Conservation (phyloP, 331 rosid genomes). For the Acacia concinna region DNA sequence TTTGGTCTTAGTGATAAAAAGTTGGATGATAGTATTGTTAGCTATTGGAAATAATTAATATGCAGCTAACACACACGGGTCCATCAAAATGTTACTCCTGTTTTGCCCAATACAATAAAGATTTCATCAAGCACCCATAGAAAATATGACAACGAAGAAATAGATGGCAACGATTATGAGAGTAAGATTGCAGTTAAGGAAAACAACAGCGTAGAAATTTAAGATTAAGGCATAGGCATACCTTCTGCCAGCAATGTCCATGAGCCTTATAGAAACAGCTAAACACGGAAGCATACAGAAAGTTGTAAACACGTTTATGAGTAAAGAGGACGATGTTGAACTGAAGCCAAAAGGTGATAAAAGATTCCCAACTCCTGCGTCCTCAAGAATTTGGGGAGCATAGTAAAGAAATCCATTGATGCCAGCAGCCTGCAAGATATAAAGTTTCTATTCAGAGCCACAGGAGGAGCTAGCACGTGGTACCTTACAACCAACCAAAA, state of each 20-base stretch:
- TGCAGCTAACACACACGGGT: not conserved
- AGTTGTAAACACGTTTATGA: conserved; percentile 51
- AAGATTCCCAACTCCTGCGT: conserved; percentile 55
- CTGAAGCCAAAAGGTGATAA: conserved; percentile 49
- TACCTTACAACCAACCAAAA: not conserved
- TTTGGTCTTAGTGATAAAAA: not conserved
- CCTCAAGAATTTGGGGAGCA: conserved; percentile 62
- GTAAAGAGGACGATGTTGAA: conserved; percentile 49
- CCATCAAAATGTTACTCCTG: not conserved
- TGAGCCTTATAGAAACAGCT: conserved; percentile 58
- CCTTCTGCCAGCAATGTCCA: conserved; percentile 80
- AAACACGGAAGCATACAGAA: conserved; percentile 75
- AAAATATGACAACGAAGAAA: conserved; percentile 8
- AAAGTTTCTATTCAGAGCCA: conserved; percentile 21
- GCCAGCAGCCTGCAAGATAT: conserved; percentile 55
- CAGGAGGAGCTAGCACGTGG: conserved; percentile 3
- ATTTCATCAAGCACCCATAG: conserved; percentile 9
- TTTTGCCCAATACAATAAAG: not conserved
- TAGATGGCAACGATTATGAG: not conserved
- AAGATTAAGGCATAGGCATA: conserved; percentile 24
- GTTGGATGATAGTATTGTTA: not conserved
- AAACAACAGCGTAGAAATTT: conserved; percentile 1
- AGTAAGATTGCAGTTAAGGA: not conserved
- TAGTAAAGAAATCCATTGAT: conserved; percentile 69
- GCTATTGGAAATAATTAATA: not conserved